Conservation (phyloP, 2,329 filamentous ascomycete species). For the Ilyonectria robusta region DNA sequence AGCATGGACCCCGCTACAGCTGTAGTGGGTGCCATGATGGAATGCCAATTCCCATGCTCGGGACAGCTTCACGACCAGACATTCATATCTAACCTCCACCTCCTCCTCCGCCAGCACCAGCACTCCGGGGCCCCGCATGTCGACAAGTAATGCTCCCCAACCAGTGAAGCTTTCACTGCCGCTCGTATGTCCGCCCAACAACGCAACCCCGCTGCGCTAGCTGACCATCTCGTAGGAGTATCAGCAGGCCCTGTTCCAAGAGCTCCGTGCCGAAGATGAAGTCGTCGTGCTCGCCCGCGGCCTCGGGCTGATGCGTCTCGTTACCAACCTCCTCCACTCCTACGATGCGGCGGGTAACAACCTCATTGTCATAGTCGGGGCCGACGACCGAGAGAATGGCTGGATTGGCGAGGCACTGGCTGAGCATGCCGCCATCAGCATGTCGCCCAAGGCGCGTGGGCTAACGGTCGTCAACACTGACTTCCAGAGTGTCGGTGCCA, state of each 20-base stretch:
- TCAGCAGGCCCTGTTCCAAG: constrained; percentile 95
- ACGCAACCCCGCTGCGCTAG: not conserved
- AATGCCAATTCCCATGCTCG: constrained; percentile 27
- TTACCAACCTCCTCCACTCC: constrained; percentile 96
- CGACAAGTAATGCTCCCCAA: constrained; percentile 68
- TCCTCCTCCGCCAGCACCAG: constrained; percentile 28
- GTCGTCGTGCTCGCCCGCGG: constrained; percentile 93
- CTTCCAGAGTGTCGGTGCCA: constrained; percentile 85
- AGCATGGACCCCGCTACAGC: not conserved
- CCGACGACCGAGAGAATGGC: constrained; percentile 92
- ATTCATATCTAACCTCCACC: constrained; percentile 30
- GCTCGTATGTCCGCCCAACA: constrained; percentile 47
- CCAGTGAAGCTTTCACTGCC: constrained; percentile 88
- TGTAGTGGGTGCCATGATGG: constrained; percentile 3
- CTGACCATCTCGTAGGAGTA: constrained; percentile 73
- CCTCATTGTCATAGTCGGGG: constrained; percentile 88
- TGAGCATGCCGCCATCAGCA: constrained; percentile 93
- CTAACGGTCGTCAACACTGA: constrained; percentile 96
- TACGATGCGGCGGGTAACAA: constrained; percentile 98
- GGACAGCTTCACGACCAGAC: constrained; percentile 32
- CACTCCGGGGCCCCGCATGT: constrained; percentile 59
- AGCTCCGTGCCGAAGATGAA: constrained; percentile 91
- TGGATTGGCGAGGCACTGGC: constrained; percentile 98
- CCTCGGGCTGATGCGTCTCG: constrained; percentile 89
- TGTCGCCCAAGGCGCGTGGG: constrained; percentile 84